These are phyloP conservation scores for Hylodesmum podocarpum DNA, from an alignment of 306 rosid species.

Conservation along the genomic window DNA sequence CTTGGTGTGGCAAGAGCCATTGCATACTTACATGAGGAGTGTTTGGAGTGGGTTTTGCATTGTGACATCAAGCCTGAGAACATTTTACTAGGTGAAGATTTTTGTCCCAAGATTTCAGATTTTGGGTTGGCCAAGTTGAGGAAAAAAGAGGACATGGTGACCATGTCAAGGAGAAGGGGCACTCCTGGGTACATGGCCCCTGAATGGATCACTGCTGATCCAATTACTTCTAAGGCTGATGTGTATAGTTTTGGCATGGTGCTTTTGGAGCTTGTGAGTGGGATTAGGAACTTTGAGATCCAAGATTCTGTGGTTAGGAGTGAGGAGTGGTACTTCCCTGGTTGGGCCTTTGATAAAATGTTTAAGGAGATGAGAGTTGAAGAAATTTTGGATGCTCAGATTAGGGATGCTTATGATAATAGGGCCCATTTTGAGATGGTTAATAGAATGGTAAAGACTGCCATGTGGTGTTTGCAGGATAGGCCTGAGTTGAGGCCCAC, in stretches of 20 bases:
- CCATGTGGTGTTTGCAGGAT: conserved; percentile 94
- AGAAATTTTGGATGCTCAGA: conserved; percentile 71
- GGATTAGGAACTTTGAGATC: conserved; percentile 55
- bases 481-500: conserved; percentile 84
- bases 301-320: conserved; percentile 49
- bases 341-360: conserved; percentile 89
- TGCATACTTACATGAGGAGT: conserved; percentile 90
- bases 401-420: conserved; percentile 57
- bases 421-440: conserved; percentile 62
- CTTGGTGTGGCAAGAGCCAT: conserved; percentile 84
- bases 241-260: conserved; percentile 95
- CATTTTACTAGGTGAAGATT: conserved; percentile 73
- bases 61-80: conserved; percentile 92
- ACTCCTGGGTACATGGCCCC: conserved; percentile 98
- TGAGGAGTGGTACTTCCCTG: conserved; percentile 81
- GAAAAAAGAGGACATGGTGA: conserved; percentile 83
- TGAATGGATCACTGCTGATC: conserved; percentile 68
- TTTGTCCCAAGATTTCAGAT: conserved; percentile 91
- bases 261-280: conserved; percentile 73
- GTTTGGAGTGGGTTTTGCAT: conserved; percentile 92
- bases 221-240: conserved; percentile 82
- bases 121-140: conserved; percentile 77
- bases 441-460: conserved; percentile 83
- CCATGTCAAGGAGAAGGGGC: conserved; percentile 74
- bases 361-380: conserved; percentile 70